Percentiles rank a stretch among this genome's conserved stretches.
Conservation (phyloP, 108 stramenopile genomes). For the Cyclotella choctawhatcheeana region DNA sequence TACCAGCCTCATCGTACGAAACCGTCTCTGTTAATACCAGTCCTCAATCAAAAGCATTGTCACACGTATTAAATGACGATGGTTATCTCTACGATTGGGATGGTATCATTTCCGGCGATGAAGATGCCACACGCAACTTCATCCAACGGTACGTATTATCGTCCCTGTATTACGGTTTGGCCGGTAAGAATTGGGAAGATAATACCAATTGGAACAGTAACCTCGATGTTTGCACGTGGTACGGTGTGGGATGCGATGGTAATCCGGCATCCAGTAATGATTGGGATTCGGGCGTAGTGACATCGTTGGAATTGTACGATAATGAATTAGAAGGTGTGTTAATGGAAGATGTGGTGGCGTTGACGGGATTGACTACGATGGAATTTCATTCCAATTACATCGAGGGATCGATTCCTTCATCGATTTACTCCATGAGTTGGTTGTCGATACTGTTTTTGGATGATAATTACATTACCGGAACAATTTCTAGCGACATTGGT, state of each 20-base stretch:
- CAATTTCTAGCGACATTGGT: conserved; percentile 19
- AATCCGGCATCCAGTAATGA: background rate
- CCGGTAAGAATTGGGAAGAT: conserved; percentile 36
- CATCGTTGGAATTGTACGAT: conserved; percentile 5
- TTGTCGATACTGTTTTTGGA: conserved; percentile 35
- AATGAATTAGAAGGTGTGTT: conserved; percentile 28
- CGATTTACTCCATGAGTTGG: conserved; percentile 13
- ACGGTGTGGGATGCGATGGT: conserved; percentile 40
- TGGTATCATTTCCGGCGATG: conserved; percentile 15
- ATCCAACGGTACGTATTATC: conserved; percentile 36
- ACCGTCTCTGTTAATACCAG: conserved; percentile 15
- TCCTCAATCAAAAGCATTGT: conserved; percentile 22
- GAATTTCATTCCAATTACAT: conserved; percentile 52
- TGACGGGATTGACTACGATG: conserved; percentile 14
- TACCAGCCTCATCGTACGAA: conserved; percentile 21
- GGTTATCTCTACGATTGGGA: conserved; percentile 43
- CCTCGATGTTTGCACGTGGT: conserved; percentile 38
- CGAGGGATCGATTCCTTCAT: conserved; percentile 47
- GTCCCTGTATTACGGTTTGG: conserved; percentile 20
- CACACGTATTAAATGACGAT: conserved; percentile 28
- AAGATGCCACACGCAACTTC: conserved; percentile 13
- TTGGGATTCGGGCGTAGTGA: conserved; percentile 11
- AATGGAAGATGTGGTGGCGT: conserved; percentile 16
- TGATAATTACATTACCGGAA: conserved; percentile 9
- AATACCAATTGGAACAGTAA: conserved; percentile 30